Evolutionary conservation across 164 flowering plant genomes (phyloP).

Genomic region (Kalanchoe fedtschenkoi): DNA sequence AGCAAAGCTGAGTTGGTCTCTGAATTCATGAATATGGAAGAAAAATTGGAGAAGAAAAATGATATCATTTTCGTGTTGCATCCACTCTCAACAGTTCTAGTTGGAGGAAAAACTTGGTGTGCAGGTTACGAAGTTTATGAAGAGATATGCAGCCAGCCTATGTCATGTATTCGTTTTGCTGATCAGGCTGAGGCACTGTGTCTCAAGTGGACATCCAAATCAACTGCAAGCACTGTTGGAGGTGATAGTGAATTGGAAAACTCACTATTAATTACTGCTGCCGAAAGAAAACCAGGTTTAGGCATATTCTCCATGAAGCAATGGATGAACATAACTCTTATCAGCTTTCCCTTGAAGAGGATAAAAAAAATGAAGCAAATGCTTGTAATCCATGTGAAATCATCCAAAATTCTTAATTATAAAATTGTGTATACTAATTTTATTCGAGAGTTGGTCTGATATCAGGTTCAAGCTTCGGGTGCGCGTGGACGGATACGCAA

Average conservation of each 20-base stretch:
- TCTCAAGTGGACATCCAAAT: slow-evolving; percentile 24
- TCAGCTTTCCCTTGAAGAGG: background rate
- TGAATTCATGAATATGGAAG: slow-evolving; percentile 55
- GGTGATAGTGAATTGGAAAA: background rate
- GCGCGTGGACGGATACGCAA: too few relatives aligned
- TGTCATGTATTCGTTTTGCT: slow-evolving; percentile 45
- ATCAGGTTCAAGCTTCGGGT: too few relatives aligned
- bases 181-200: slow-evolving; percentile 74
- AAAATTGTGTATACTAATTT: too few relatives aligned
- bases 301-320: background rate
- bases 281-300: background rate
- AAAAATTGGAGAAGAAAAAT: slow-evolving; percentile 32
- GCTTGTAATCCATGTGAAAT: too few relatives aligned
- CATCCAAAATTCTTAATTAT: too few relatives aligned
- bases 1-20: slow-evolving; percentile 45
- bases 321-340: slow-evolving; percentile 1
- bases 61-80: slow-evolving; percentile 57
- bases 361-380: background rate
- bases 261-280: background rate
- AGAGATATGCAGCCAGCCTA: slow-evolving; percentile 60
- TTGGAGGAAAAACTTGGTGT: slow-evolving; percentile 52
- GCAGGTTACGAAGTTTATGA: slow-evolving; percentile 62
- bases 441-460: too few relatives aligned
- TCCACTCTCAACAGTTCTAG: slow-evolving; percentile 58
- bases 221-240: slow-evolving; percentile 4